These are phyloP conservation scores for Tolypocladium endophyticum DNA, from an alignment of 2,329 filamentous ascomycete genomes.

Conservation along the genomic window DNA sequence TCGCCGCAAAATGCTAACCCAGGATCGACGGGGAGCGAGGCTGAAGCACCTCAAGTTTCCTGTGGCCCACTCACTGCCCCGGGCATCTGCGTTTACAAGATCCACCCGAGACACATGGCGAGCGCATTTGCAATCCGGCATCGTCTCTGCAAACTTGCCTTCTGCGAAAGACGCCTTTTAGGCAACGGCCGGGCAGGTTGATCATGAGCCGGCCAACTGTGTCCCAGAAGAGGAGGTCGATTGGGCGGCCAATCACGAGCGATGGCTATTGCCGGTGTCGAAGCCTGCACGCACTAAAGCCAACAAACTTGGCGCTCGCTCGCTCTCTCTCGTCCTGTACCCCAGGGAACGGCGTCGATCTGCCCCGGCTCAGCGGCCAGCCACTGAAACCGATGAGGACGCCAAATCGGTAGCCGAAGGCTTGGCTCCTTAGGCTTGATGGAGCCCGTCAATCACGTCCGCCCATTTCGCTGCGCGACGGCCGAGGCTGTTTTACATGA, in stretches of 20 bases:
- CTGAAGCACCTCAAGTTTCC: neutral
- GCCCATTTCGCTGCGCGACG: neutral
- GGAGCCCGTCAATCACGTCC: neutral
- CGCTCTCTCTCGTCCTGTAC: neutral
- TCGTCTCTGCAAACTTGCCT: neutral
- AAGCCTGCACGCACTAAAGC: neutral
- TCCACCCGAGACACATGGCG: neutral
- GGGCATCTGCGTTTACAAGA: neutral
- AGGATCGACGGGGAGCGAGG: neutral
- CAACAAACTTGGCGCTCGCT: neutral
- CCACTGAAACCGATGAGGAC: neutral
- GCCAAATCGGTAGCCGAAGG: neutral
- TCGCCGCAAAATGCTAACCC: neutral
- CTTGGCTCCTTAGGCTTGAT: neutral
- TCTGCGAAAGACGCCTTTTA: neutral
- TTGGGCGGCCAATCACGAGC: slow-evolving; percentile 3
- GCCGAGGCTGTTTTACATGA: neutral
- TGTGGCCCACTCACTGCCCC: neutral
- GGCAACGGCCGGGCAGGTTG: neutral
- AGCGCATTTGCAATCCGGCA: neutral
- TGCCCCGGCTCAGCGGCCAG: neutral
- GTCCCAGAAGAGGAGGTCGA: slow-evolving; percentile 7
- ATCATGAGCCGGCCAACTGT: slow-evolving; percentile 1
- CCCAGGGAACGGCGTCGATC: neutral
- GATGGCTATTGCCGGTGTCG: slow-evolving; percentile 7